phyloP scores from a whole-genome alignment of 2,329 filamentous ascomycete genomes.

The Botrytis squamosa region DNA sequence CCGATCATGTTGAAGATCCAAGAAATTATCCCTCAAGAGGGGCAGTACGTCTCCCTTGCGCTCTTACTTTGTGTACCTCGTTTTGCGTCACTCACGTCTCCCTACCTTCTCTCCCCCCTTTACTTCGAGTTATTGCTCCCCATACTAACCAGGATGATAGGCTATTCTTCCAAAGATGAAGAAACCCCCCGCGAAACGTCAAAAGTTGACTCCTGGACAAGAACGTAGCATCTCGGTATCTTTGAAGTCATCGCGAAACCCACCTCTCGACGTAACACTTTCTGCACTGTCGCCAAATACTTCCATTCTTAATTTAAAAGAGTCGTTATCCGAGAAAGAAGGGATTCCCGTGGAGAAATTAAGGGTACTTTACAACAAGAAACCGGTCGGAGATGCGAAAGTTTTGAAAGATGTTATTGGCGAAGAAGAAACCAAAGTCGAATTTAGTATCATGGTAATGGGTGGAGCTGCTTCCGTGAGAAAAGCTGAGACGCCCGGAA shows the following conservation, averaged over 20 bases:
- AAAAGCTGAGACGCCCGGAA: constrained; percentile 41
- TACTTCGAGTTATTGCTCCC: not conserved
- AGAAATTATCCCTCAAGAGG: constrained; percentile 72
- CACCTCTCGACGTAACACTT: constrained; percentile 66
- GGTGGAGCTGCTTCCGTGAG: constrained; percentile 60
- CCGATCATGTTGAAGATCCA: constrained; percentile 87
- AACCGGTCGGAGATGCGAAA: constrained; percentile 77
- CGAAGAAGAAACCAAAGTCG: constrained; percentile 56
- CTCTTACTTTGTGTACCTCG: not conserved
- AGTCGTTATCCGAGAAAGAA: constrained; percentile 61
- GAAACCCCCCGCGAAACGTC: constrained; percentile 49
- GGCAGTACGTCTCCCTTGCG: constrained; percentile 59
- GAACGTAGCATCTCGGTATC: constrained; percentile 56
- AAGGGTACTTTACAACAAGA: constrained; percentile 82
- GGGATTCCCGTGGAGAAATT: constrained; percentile 72
- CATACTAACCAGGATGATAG: constrained; percentile 43
- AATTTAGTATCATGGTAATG: constrained; percentile 87
- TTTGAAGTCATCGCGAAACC: constrained; percentile 76
- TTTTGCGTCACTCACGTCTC: not conserved
- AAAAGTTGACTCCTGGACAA: constrained; percentile 50
- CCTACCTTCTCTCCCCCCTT: not conserved
- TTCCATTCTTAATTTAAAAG: constrained; percentile 77
- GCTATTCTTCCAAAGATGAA: constrained; percentile 71
- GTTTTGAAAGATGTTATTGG: constrained; percentile 70
- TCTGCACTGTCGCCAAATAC: constrained; percentile 62